Base-by-base conservation (phyloP, 148 eudicot genomes). In the Cornus florida region DNA sequence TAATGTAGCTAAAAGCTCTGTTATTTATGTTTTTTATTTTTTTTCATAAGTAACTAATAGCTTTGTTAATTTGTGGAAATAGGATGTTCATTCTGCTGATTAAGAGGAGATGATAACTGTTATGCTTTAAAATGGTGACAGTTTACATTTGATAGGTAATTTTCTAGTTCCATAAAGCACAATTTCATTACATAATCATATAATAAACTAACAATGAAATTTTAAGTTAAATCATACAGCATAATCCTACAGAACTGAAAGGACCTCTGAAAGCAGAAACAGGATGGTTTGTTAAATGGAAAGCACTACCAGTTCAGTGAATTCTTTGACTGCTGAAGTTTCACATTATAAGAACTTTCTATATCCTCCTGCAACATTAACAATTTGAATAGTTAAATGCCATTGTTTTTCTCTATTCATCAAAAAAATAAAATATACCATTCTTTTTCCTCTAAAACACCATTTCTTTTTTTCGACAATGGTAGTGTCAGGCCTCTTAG, bases 301-400 rank as follows among this genome's bases (percentile, higher is more conserved):
- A 43, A 69, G 75, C 56, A 69, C 82, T 80, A 92, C 96, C 96
- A 92, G 78, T 70, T 80, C 65, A 90, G 56, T 19, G 89, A 80
- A 78, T 90, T 86, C 86, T 85, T 92, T 67, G 83, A 83, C 84
- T 92, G 86, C 79, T 90, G 85, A 79, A 86, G 81, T 81, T 89
- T 92, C 67, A 84, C 83, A 81, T 74, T 85, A 76, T 90, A 89
- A 4, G 91, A 78, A 77, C 48, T 82, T 77, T 92, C 93, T 78
- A 92, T 78, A 73, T 92, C 96, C 41, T 90, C 92, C 91, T 91
- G 90, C 88, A 88, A 13, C 62, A 57, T 13, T 57, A 13, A 57
- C 62, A 57, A 57, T 57, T 2, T 57, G n/a, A 13, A 13, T 57
- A 57, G 62, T 57, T 57, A 2, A 57, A 57, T 16, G 8, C 60